Conservation (phyloP, 2,329 filamentous ascomycete species). For the Thyridium curvatum region DNA sequence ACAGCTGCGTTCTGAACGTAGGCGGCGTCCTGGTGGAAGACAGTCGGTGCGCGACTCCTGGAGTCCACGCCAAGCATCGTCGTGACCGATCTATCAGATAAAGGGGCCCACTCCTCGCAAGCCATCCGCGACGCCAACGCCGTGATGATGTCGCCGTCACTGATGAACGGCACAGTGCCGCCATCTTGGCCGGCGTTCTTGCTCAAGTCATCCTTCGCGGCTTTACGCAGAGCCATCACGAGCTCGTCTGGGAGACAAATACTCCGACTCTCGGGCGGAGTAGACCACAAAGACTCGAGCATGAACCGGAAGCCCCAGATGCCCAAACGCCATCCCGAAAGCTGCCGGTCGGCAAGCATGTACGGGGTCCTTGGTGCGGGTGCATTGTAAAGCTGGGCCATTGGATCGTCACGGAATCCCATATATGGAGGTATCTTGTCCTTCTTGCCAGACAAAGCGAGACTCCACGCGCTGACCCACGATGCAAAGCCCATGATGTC, state of each 20-base stretch:
- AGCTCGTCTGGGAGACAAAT: constrained; percentile 29
- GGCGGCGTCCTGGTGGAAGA: constrained; percentile 18
- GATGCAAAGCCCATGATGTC: constrained; percentile 36
- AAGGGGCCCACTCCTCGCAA: too few species aligned
- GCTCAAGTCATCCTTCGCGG: constrained; percentile 21
- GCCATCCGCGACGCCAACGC: constrained; percentile 26
- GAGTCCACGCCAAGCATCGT: too few species aligned
- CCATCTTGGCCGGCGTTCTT: not conserved
- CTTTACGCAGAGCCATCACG: constrained; percentile 20
- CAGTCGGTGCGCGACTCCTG: not conserved
- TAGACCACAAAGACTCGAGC: constrained; percentile 18
- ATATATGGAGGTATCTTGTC: constrained; percentile 29
- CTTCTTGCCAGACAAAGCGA: constrained; percentile 34
- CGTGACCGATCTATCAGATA: not conserved
- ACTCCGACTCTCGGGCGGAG: constrained; percentile 20
- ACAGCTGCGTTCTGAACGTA: constrained; percentile 12
- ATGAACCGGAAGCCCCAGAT: constrained; percentile 18
- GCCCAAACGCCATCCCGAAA: constrained; percentile 10
- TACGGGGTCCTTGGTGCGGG: too few species aligned
- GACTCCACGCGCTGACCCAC: constrained; percentile 38
- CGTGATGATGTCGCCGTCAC: constrained; percentile 37
- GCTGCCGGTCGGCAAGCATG: constrained; percentile 8
- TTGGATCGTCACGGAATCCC: constrained; percentile 26
- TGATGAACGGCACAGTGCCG: constrained; percentile 24
- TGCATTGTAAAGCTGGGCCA: constrained; percentile 9